A percentile compares a stretch with the other conserved stretches of the same genome.
Evolutionary conservation across 176 grass and related monocot species (phyloP).

Genomic region (Stipa capillata): DNA sequence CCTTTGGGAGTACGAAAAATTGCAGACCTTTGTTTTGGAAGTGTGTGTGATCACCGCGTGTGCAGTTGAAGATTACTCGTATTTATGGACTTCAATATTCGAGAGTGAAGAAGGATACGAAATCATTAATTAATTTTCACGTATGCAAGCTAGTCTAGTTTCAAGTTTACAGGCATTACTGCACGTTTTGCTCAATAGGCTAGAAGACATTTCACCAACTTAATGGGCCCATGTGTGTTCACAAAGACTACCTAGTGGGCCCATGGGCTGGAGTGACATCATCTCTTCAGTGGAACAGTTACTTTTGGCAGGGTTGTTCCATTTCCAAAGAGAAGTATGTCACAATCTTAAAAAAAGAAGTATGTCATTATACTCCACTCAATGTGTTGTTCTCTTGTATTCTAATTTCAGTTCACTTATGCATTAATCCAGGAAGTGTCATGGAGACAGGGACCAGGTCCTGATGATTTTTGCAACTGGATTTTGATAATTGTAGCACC

Average conservation of each 20-base stretch:
- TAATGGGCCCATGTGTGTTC: too few species aligned
- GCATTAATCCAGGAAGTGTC: background rate
- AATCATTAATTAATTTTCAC: background rate
- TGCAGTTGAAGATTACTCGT: background rate
- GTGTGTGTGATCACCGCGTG: background rate
- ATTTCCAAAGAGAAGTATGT: too few species aligned
- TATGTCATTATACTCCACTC: conserved; percentile 22
- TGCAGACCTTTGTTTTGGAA: too few species aligned
- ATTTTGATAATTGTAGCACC: background rate
- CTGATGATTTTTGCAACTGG: background rate
- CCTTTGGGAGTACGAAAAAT: too few species aligned
- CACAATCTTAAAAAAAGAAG: too few species aligned
- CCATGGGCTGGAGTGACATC: too few species aligned
- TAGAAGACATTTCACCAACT: too few species aligned
- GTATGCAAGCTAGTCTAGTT: background rate
- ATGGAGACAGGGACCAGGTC: background rate
- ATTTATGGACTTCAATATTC: background rate
- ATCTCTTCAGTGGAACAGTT: too few species aligned
- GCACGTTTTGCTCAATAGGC: too few species aligned
- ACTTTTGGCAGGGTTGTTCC: too few species aligned
- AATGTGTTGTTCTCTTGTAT: conserved; percentile 11
- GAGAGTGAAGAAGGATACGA: background rate
- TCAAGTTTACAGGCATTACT: too few species aligned
- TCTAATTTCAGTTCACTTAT: conserved; percentile 12
- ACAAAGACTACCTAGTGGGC: too few species aligned